Base-by-base conservation (phyloP, 2,329 filamentous ascomycete species). In the Stylonectria norvegica region DNA sequence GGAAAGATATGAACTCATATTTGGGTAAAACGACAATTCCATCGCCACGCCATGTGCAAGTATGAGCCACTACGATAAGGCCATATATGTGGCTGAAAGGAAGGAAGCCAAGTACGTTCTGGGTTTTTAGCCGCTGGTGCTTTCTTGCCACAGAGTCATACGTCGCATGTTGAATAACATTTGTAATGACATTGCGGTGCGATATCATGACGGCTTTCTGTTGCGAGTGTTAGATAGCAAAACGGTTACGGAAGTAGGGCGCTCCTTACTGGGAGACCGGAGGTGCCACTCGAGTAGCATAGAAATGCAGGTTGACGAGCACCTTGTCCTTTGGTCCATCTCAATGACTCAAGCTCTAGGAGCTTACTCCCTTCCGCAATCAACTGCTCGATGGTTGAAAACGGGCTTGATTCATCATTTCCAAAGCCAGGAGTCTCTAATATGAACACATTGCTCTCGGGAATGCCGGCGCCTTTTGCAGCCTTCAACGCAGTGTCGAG, bases 191-290 rank as follows among this genome's bases (percentile, higher is more conserved):
- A 51, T 91, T 91, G 25, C 70, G 68, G 59, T 91, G 86, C 4
- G 85, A 86, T 43, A 91, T 85, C 83, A 87, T 89, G 31, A 90
- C 86, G 22, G 85, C 86, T 83, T 89, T 89, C 79, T 86, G 42
- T 5, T 33, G 27, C 3, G 19, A 23, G 42, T 20, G 49, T 36
- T 17, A 3, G 10, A 18, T 5, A 19, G 6, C 18, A 16, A 6
- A 14, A 9, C 12, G n/a, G 0, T 23, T 19, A 31, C 14, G 27
- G 6, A 10, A 22, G 14, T 2, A 7, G 14, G 3, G 17, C 4
- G 8, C 20, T 20, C 42, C 72, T 54, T 69, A 85, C 83, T 10
- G 86, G 86, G 23, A 89, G 66, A 3, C 86, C 86, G 12, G 85
- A 89, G 1, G 86, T 91, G 5, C 86, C 86, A 57, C 82, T 87